phyloP scores from a whole-genome alignment of 257 asterid species.

The Nicotiana noctiflora region DNA sequence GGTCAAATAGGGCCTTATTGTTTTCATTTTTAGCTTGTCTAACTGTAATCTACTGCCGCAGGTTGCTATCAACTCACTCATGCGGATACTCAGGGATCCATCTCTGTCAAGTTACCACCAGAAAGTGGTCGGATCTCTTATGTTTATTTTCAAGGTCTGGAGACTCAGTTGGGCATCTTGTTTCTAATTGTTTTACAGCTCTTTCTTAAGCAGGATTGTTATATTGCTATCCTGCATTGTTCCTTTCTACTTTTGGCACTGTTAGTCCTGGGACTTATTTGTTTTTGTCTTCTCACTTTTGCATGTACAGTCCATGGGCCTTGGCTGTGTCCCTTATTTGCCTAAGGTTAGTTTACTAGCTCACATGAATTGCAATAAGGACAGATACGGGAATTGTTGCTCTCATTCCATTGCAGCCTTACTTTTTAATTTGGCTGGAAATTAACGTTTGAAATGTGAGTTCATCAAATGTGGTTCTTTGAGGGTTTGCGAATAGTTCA shows the following conservation, averaged over 20 bases:
- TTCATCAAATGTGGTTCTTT: conserved; percentile 2
- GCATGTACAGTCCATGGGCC: conserved; percentile 82
- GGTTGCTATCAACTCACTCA: conserved; percentile 97
- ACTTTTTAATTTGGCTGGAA: not conserved
- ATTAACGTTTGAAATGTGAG: not conserved
- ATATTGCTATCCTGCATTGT: not conserved
- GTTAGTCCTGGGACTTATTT: conserved; percentile 5
- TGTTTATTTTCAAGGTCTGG: conserved; percentile 92
- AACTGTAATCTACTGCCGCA: conserved; percentile 27
- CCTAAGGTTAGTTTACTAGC: conserved; percentile 75
- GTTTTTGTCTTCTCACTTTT: conserved; percentile 11
- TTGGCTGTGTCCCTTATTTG: conserved; percentile 95
- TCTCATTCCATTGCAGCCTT: not conserved
- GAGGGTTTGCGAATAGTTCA: not conserved
- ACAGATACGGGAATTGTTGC: not conserved
- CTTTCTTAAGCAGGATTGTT: not conserved
- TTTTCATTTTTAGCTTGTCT: conserved; percentile 1
- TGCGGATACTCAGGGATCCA: conserved; percentile 97
- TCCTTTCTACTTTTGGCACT: conserved; percentile 4
- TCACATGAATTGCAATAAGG: not conserved
- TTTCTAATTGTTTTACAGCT: not conserved
- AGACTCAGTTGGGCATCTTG: not conserved
- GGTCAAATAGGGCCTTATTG: too few relatives aligned
- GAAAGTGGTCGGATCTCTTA: conserved; percentile 96
- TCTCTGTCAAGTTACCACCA: conserved; percentile 94